Evolutionary conservation across 805 yeast genomes (phyloP), one percentile per base, ranked within the genome.

Genomic region (Metschnikowia drakensbergensis): DNA sequence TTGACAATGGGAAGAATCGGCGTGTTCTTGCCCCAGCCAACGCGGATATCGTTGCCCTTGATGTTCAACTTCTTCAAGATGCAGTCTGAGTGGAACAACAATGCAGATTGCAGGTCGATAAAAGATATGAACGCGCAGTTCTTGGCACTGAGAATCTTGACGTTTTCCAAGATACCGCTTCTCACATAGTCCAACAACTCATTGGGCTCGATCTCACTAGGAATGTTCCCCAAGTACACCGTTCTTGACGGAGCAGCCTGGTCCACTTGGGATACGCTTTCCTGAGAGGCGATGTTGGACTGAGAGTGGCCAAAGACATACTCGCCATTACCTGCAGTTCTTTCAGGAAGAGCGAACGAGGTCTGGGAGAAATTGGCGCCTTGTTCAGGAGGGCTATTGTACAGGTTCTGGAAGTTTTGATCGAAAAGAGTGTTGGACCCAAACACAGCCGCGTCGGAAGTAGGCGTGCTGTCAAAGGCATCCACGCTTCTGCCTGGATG

Each of bases 21-120:
- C 2, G 84, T 74, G 35, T 89, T 82, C 56, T 86, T 86, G 22
- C 96, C 97, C 98, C 98, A 94, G 9, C 97, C 96, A 51, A 92
- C 79, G 61, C 89, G 81, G 49, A 91, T 81, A 59, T 88, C 96
- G 55, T 85, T 82, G 40, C 88, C 90, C 57, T 81, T 82, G 51
- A 94, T 86, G 37, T 84, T 81, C 54, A 91, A 74, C 63, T 91
- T 81, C 63, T 88, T 89, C 63, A 92, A 75, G 44, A 88, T 84
- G 35, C 96, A 95, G 69, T 91, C 97, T 0, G 96, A 88, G 67
- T 90, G 97, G 71, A 94, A 94, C 55, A 89, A 79, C 51, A 89
- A 74, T 0, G 98, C 97, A 29, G 94, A 80, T 55, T 87, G 84
- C 64, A 86, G 92, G 65, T 90, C 96, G 49, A 92, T 74, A 65